Percentiles rank a stretch among this genome's conserved stretches.
Conservation (phyloP, 169 alveolate genomes). For the Besnoitia besnoiti region DNA sequence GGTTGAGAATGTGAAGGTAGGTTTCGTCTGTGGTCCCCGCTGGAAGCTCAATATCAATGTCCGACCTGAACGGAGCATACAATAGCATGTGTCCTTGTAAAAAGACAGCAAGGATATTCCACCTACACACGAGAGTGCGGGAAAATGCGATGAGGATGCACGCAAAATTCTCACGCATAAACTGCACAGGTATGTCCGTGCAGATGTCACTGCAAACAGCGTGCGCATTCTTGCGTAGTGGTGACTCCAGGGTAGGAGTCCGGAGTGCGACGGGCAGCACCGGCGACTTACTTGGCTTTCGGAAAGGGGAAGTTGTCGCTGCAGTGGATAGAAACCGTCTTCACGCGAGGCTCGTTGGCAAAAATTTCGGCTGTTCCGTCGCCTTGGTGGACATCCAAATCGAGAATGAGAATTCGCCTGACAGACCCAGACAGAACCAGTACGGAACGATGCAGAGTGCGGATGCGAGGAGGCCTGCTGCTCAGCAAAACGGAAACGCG, state of each 20-base stretch:
- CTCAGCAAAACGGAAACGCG: neutral
- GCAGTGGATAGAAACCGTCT: conserved; percentile 72
- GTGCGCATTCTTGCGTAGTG: neutral
- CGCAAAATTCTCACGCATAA: too few relatives aligned
- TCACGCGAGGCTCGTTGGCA: conserved; percentile 51
- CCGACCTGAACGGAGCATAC: conserved; percentile 41
- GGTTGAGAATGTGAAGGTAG: neutral
- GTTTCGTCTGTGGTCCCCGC: conserved; percentile 33
- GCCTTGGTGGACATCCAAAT: conserved; percentile 74
- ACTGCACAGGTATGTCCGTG: too few relatives aligned
- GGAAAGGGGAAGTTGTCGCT: conserved; percentile 67
- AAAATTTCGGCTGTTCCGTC: conserved; percentile 76
- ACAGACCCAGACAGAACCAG: neutral
- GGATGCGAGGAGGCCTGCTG: neutral
- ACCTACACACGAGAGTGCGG: too few relatives aligned
- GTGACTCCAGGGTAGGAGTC: neutral
- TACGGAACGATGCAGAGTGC: neutral
- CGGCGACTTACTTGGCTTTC: conserved; percentile 64
- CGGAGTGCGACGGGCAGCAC: too few relatives aligned
- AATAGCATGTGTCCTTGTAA: neutral
- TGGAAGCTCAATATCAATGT: conserved; percentile 29
- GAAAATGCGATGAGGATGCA: neutral
- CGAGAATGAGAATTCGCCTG: conserved; percentile 66
- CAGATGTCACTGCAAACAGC: too few relatives aligned
- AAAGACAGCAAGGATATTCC: too few relatives aligned